Conservation (phyloP, 768 basidiomycete genomes). For the Floccularia luteovirens region DNA sequence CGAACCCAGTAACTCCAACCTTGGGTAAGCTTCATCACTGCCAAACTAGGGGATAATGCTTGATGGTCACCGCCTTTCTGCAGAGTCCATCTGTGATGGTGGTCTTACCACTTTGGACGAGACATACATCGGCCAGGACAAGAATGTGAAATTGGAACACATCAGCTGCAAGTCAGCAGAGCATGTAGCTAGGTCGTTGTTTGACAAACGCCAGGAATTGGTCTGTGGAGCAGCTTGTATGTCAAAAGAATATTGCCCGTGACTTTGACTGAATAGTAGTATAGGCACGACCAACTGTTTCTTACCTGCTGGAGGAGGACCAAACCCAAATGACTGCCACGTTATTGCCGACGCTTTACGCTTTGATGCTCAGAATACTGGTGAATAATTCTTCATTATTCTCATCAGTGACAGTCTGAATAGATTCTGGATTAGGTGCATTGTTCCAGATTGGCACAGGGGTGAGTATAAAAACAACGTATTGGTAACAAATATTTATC, state of each 20-base stretch:
- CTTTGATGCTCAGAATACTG: conserved; percentile 37
- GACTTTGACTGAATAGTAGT: too few relatives aligned
- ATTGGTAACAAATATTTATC: too few relatives aligned
- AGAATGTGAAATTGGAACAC: conserved; percentile 30
- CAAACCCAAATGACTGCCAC: conserved; percentile 38
- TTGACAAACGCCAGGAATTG: conserved; percentile 19
- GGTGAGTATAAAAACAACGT: too few relatives aligned
- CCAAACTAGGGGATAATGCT: not conserved
- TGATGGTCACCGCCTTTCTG: conserved; percentile 1
- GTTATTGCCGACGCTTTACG: conserved; percentile 41
- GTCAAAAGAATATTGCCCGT: too few relatives aligned
- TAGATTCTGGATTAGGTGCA: conserved; percentile 21
- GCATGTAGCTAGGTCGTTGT: not conserved
- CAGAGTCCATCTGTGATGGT: conserved; percentile 5
- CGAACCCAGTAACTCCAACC: not conserved
- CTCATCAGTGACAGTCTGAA: too few relatives aligned
- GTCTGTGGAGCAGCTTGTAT: conserved; percentile 35
- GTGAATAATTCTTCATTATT: conserved; percentile 10
- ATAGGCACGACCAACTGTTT: conserved; percentile 39
- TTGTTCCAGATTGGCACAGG: conserved; percentile 22
- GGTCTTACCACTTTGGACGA: conserved; percentile 13
- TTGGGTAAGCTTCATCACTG: not conserved
- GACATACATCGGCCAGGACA: conserved; percentile 30
- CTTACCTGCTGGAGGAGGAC: conserved; percentile 35
- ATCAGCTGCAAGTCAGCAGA: conserved; percentile 21